Evolutionary conservation across 2,329 filamentous ascomycete genomes (phyloP).

Genomic region (Mariannaea sp.): DNA sequence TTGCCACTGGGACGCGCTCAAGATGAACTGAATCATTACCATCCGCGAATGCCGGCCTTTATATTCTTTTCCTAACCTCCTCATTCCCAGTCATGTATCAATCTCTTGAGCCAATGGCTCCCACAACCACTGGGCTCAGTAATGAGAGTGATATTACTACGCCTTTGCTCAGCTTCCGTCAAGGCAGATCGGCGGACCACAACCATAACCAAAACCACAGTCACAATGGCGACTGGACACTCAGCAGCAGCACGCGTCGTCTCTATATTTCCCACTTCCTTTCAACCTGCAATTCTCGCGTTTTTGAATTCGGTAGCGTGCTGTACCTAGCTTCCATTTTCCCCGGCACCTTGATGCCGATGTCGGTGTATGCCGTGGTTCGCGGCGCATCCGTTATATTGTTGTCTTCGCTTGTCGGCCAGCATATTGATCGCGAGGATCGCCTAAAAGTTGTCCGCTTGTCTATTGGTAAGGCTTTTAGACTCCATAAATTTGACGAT

Average conservation of each 20-base stretch:
- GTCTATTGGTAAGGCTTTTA: constrained; percentile 49
- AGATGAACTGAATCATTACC: not conserved
- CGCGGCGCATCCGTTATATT: constrained; percentile 62
- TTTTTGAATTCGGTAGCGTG: constrained; percentile 67
- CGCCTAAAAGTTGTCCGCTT: constrained; percentile 55
- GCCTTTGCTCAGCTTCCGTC: not conserved
- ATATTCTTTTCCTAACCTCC: too few relatives aligned
- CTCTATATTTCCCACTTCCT: constrained; percentile 65
- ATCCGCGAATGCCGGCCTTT: too few relatives aligned
- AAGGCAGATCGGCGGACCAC: not conserved
- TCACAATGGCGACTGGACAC: constrained; percentile 9
- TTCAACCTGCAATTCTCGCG: constrained; percentile 67
- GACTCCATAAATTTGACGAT: too few relatives aligned
- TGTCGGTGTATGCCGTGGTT: constrained; percentile 70
- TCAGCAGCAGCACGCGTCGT: constrained; percentile 31
- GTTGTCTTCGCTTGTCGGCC: constrained; percentile 63
- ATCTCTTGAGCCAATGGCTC: constrained; percentile 12
- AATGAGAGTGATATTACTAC: constrained; percentile 9
- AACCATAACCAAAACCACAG: not conserved
- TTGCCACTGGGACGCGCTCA: too few relatives aligned
- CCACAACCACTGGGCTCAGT: not conserved
- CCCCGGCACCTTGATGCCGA: constrained; percentile 64
- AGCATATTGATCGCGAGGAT: constrained; percentile 60
- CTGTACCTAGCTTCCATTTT: constrained; percentile 62
- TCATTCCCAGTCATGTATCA: constrained; percentile 14